Conservation (phyloP, 495 filamentous ascomycete species). For the Penicillium turbatum region DNA sequence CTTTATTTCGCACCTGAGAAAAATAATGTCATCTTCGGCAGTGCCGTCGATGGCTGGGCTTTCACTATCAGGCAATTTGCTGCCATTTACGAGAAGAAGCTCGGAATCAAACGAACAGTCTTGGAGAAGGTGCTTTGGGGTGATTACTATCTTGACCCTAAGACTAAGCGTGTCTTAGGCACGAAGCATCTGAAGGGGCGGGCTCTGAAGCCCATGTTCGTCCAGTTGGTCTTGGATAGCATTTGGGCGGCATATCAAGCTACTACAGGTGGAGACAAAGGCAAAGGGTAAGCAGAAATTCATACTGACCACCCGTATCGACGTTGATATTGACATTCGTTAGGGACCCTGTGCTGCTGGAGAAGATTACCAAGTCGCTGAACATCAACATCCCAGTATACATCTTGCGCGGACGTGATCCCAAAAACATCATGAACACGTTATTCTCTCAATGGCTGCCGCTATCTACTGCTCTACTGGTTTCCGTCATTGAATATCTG, state of each 20-base stretch:
- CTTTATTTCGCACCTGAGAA: conserved; percentile 98
- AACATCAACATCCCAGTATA: conserved; percentile 78
- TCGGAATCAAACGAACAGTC: conserved; percentile 86
- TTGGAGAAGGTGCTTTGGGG: conserved; percentile 97
- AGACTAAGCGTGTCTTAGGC: conserved; percentile 87
- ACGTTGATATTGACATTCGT: conserved; percentile 26
- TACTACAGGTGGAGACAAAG: conserved; percentile 73
- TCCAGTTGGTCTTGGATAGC: conserved; percentile 91
- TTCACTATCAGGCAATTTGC: conserved; percentile 96
- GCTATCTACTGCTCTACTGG: conserved; percentile 84
- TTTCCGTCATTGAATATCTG: conserved; percentile 89
- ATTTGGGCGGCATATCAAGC: conserved; percentile 97
- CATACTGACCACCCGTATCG: conserved; percentile 4
- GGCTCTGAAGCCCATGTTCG: conserved; percentile 92
- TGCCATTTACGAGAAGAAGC: conserved; percentile 88
- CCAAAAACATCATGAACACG: conserved; percentile 74
- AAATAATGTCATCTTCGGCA: conserved; percentile 98
- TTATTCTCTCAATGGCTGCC: conserved; percentile 90
- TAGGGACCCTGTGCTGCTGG: conserved; percentile 74
- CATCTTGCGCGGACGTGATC: conserved; percentile 78
- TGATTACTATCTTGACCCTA: conserved; percentile 93
- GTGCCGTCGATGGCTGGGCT: conserved; percentile 95
- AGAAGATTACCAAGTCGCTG: conserved; percentile 93
- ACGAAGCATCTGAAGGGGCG: conserved; percentile 92
- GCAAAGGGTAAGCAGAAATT: conserved; percentile 62